phyloP scores from a whole-genome alignment of 805 yeast genomes.

The Kodamaea restingae region DNA sequence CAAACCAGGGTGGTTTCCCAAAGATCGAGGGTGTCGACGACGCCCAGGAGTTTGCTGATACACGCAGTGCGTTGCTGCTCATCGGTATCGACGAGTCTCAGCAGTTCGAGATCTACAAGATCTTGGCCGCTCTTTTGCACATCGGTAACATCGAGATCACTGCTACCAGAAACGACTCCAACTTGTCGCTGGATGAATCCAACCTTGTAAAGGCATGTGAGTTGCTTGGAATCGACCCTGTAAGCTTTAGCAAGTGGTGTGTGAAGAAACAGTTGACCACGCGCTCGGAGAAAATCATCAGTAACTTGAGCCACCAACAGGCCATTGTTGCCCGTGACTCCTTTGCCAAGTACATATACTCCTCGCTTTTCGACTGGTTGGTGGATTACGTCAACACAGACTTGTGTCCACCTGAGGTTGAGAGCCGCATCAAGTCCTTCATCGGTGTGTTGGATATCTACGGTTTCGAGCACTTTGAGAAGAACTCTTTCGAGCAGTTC shows the following conservation, averaged over 20 bases:
- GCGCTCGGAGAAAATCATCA: constrained; percentile 86
- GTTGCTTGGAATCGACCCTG: constrained; percentile 74
- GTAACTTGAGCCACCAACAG: constrained; percentile 76
- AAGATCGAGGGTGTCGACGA: constrained; percentile 78
- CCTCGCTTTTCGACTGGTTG: constrained; percentile 93
- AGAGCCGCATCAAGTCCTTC: constrained; percentile 57
- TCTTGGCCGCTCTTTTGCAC: constrained; percentile 85
- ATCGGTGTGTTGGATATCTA: constrained; percentile 97
- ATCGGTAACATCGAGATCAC: constrained; percentile 88
- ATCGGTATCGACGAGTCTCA: constrained; percentile 65
- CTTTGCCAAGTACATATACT: constrained; percentile 90
- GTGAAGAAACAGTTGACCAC: constrained; percentile 88
- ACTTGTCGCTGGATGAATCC: constrained; percentile 81
- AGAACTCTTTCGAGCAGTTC: constrained; percentile 93
- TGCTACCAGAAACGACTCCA: constrained; percentile 80
- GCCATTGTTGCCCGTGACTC: constrained; percentile 93
- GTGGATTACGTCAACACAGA: constrained; percentile 80
- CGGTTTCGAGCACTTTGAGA: constrained; percentile 94
- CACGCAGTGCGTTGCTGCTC: constrained; percentile 69
- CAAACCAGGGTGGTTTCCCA: constrained; percentile 84
- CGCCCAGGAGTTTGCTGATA: constrained; percentile 66
- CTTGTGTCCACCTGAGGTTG: constrained; percentile 71
- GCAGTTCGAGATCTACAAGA: constrained; percentile 67
- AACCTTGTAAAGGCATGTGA: constrained; percentile 78
- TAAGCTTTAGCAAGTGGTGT: constrained; percentile 80